These are phyloP conservation scores for Phytophthora ohioensis DNA, from an alignment of 352 stramenopile species.

Conservation along the genomic window DNA sequence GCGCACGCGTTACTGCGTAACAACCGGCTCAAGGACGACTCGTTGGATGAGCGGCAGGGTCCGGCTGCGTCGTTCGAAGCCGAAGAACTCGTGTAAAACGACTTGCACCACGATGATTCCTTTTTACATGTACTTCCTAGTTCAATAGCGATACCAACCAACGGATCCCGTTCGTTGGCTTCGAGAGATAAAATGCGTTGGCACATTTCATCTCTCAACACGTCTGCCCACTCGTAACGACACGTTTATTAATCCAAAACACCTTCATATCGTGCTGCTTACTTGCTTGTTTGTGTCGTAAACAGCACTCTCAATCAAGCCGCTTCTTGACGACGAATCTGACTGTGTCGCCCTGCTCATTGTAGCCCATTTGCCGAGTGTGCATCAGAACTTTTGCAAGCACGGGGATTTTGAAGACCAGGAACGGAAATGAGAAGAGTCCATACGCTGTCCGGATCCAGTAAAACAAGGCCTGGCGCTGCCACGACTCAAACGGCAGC, in stretches of 20 bases:
- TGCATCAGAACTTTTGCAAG: constrained; percentile 86
- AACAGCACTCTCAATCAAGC: constrained; percentile 24
- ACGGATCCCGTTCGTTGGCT: constrained; percentile 5
- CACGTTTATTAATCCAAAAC: constrained; percentile 41
- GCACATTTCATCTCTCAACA: constrained; percentile 15
- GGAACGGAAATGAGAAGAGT: constrained; percentile 87
- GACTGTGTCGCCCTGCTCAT: constrained; percentile 80
- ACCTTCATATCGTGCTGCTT: constrained; percentile 2
- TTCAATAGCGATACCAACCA: constrained; percentile 16
- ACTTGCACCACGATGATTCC: background rate
- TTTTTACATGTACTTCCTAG: constrained; percentile 6
- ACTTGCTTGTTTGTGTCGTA: background rate
- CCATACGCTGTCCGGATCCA: constrained; percentile 90
- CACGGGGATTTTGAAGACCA: constrained; percentile 90
- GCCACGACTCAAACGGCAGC: constrained; percentile 78
- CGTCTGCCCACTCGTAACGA: constrained; percentile 28
- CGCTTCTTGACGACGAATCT: constrained; percentile 54
- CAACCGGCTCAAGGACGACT: constrained; percentile 77
- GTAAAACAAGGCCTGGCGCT: constrained; percentile 85
- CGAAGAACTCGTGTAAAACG: constrained; percentile 55
- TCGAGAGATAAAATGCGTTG: constrained; percentile 17
- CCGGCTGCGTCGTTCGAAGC: constrained; percentile 33
- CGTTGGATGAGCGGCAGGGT: constrained; percentile 29
- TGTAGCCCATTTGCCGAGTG: constrained; percentile 88
- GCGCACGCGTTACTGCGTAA: constrained; percentile 68